A percentile compares a stretch with the other conserved stretches of the same genome.
Conservation (phyloP, 768 basidiomycete species). For the Pleurotus tuoliensis region DNA sequence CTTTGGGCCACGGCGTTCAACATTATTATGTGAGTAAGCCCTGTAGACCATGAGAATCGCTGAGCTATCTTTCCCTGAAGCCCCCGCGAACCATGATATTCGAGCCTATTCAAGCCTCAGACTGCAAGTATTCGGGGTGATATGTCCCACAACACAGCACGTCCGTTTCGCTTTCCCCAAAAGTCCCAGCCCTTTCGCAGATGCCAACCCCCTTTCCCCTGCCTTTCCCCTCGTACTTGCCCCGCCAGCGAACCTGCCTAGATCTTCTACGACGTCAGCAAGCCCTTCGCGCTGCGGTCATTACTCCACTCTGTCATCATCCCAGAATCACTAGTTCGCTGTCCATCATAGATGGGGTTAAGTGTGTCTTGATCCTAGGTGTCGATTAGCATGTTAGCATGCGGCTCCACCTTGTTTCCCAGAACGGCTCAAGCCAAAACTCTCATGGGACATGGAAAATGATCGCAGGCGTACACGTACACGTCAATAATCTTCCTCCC, state of each 20-base stretch:
- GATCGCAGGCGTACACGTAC: neutral
- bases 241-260: neutral
- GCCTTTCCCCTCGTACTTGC: neutral
- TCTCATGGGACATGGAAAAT: conserved; percentile 1
- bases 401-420: conserved; percentile 4
- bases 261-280: neutral
- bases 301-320: neutral
- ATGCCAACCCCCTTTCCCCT: neutral
- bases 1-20: neutral
- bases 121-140: neutral
- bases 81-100: no score
- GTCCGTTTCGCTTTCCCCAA: neutral
- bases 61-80: no score
- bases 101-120: no score
- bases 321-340: neutral
- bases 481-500: neutral
- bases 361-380: neutral
- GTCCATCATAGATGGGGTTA: neutral
- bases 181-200: neutral
- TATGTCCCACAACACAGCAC: neutral
- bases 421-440: conserved; percentile 8
- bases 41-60: no score
- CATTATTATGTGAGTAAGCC: no score
- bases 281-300: no score
- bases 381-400: neutral